Conservation (phyloP, 139 green algal genomes). For the Pseudopediastrum boryanum region DNA sequence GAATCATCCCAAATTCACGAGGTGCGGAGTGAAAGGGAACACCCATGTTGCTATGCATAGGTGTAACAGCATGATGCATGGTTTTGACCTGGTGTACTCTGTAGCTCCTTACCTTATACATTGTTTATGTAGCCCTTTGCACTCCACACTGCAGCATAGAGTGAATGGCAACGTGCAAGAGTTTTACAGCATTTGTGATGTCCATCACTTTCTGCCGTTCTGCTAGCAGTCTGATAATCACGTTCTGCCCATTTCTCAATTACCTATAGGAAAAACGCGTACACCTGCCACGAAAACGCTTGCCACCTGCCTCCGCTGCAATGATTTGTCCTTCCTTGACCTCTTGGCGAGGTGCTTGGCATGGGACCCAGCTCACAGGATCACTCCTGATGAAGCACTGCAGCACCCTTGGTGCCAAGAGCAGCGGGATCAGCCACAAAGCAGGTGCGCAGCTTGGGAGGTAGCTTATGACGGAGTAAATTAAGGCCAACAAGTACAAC, state of each 20-base stretch:
- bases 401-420: slow-evolving; percentile 75
- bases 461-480: neutral
- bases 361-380: slow-evolving; percentile 73
- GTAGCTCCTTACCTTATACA: neutral
- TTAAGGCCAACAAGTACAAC: neutral
- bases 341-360: slow-evolving; percentile 69
- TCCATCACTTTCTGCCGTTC: neutral
- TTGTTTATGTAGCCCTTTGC: neutral
- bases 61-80: neutral
- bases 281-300: slow-evolving; percentile 37
- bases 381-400: slow-evolving; percentile 79
- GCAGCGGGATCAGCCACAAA: slow-evolving; percentile 3
- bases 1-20: slow-evolving; percentile 65
- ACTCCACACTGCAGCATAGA: neutral
- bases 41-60: neutral
- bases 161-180: neutral
- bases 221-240: neutral
- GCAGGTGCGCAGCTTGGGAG: neutral
- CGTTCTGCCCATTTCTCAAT: neutral
- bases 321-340: slow-evolving; percentile 63
- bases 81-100: neutral
- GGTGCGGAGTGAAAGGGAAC: neutral
- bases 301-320: slow-evolving; percentile 51
- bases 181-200: neutral
- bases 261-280: slow-evolving; percentile 24